A percentile compares a stretch with the other conserved stretches of the same genome.
Evolutionary conservation across 2,329 filamentous ascomycete species (phyloP).

Genomic region (Pestalotiopsis sp.): DNA sequence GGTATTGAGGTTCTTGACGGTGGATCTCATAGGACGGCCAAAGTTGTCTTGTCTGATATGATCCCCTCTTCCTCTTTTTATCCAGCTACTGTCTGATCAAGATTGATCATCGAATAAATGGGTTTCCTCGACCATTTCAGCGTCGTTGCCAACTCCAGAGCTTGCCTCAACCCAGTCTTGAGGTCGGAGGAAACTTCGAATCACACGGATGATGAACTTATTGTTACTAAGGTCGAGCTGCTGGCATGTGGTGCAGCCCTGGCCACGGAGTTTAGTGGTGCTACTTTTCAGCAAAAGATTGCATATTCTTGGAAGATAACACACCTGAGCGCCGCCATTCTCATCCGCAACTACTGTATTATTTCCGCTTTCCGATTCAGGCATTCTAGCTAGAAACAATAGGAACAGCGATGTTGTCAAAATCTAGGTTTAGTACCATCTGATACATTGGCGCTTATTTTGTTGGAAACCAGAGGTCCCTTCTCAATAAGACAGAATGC

Average conservation of each 20-base stretch:
- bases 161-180: no score
- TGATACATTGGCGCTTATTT: background rate
- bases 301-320: background rate
- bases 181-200: background rate
- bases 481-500: background rate
- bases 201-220: background rate
- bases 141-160: background rate
- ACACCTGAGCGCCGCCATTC: background rate
- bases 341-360: background rate
- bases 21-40: background rate
- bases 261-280: background rate
- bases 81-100: background rate
- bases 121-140: background rate
- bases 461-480: background rate
- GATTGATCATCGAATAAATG: background rate
- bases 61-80: background rate
- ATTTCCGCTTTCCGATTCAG: background rate
- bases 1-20: background rate
- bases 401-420: background rate
- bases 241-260: background rate
- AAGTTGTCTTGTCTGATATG: background rate
- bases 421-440: background rate
- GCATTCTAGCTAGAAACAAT: background rate
- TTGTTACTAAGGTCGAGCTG: background rate
- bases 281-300: background rate